Base-by-base conservation (phyloP, 2,329 filamentous ascomycete genomes). In the Fusarium agapanthi region DNA sequence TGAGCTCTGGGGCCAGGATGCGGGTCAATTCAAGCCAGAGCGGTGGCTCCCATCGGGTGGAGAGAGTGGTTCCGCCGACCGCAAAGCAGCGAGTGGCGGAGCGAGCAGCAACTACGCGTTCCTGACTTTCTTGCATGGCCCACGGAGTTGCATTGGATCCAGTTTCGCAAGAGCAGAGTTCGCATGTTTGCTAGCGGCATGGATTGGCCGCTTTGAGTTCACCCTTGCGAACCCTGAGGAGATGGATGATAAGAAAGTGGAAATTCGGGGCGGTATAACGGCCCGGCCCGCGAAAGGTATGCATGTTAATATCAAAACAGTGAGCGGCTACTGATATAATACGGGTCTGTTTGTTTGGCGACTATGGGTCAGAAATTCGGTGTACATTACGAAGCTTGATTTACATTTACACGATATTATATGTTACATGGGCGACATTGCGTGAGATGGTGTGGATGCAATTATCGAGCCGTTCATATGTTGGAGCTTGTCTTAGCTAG, bases 41-140 rank as follows among this genome's bases (percentile, higher is more conserved):
- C 86, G 93, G 20, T 95, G 93, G 93, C 86, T 92, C 78, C 86
- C 83, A 12, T 77, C 80, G 1, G 83, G 80, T n/a, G 80, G 80
- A 37, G 84, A 77, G 37, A 67, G 67, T 48, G 72, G 69, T 71
- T 76, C 77, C 41, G 80, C 79, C 35, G 81, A 82, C 57, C 82
- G 81, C 77, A 74, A 67, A 20, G 84, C 85, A 9, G 90, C 90
- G 61, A 89, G 88, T 45, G 94, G 94, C 12, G 93, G 93, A 14
- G 92, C 93, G 3, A 85, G 86, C 22, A 93, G 88, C 73, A 96
- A 95, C 81, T 97, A 92, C 79, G 88, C 91, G 2, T 91, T 92
- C 76, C 79, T 95, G 82, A 95, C 93, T 0, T 97, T 97, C 82
- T 81, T 97, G 65, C 94, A 97, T 79, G 95, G 95, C 0, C 94